These are phyloP conservation scores for Neopestalotiopsis sp. DNA, from an alignment of 2,329 filamentous ascomycete species.

Conservation along the genomic window DNA sequence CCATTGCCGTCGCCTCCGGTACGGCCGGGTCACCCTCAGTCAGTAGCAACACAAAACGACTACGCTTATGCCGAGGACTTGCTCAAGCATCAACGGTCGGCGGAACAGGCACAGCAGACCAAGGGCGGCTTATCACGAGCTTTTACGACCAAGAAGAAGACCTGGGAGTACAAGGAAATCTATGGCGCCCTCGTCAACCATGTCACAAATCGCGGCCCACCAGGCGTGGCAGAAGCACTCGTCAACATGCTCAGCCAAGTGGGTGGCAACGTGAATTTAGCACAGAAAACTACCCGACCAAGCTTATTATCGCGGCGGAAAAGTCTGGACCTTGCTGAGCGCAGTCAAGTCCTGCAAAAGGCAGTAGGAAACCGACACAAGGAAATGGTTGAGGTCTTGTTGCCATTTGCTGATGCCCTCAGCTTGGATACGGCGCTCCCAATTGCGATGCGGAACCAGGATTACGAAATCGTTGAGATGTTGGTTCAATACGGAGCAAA, in stretches of 20 bases:
- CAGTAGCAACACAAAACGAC: constrained; percentile 52
- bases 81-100: constrained; percentile 49
- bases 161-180: constrained; percentile 58
- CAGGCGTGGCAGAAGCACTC: constrained; percentile 61
- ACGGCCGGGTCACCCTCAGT: constrained; percentile 47
- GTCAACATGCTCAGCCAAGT: constrained; percentile 53
- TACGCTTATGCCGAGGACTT: constrained; percentile 59
- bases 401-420: constrained; percentile 56
- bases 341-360: constrained; percentile 54
- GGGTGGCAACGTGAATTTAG: constrained; percentile 56
- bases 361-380: constrained; percentile 55
- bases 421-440: constrained; percentile 56
- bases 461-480: constrained; percentile 49
- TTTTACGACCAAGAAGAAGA: constrained; percentile 54
- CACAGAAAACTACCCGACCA: constrained; percentile 49
- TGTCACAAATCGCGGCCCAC: constrained; percentile 52
- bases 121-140: constrained; percentile 48
- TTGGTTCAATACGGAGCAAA: constrained; percentile 58
- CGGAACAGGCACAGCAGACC: constrained; percentile 38
- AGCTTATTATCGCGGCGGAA: constrained; percentile 53
- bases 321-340: constrained; percentile 55
- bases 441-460: constrained; percentile 50
- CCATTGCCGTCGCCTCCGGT: constrained; percentile 42
- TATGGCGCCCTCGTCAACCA: constrained; percentile 56
- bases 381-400: constrained; percentile 59